Conservation (phyloP, 208 protist genomes). For the Leishmania tropica region DNA sequence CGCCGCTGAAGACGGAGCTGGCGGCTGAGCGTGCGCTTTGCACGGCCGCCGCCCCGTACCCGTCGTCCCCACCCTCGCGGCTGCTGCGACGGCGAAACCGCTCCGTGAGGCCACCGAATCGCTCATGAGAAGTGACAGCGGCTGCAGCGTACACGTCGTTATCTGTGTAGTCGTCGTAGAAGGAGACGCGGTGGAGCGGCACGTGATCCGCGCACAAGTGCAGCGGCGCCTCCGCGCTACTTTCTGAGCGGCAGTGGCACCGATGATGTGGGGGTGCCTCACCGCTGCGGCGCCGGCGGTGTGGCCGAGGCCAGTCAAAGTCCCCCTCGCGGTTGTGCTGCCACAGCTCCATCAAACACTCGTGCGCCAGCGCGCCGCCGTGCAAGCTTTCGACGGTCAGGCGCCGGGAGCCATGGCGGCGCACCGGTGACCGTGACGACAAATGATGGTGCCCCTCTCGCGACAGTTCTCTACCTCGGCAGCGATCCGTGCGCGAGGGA, state of each 20-base stretch:
- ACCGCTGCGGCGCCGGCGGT: not conserved
- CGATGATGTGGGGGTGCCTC: not conserved
- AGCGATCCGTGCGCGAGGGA: not conserved
- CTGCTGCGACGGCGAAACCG: not conserved
- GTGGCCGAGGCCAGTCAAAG: not conserved
- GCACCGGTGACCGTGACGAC: not conserved
- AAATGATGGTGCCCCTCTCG: no score
- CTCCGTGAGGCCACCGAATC: not conserved
- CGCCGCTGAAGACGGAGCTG: no score
- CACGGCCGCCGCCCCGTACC: not conserved
- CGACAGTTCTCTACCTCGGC: not conserved
- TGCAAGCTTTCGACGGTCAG: constrained; percentile 2
- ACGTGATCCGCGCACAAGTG: not conserved
- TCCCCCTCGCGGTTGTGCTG: not conserved
- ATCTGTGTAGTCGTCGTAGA: not conserved
- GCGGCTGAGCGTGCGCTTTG: not conserved
- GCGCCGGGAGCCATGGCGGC: not conserved
- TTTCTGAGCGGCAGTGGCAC: not conserved
- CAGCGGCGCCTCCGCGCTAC: not conserved
- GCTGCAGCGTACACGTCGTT: not conserved
- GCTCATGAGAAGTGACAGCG: not conserved
- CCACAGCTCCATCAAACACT: constrained; percentile 15
- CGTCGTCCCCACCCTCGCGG: no score
- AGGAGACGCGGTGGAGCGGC: not conserved
- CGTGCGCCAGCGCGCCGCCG: constrained; percentile 23